Base-by-base conservation (phyloP, 805 yeast species). In the Hanseniaspora nectarophila region DNA sequence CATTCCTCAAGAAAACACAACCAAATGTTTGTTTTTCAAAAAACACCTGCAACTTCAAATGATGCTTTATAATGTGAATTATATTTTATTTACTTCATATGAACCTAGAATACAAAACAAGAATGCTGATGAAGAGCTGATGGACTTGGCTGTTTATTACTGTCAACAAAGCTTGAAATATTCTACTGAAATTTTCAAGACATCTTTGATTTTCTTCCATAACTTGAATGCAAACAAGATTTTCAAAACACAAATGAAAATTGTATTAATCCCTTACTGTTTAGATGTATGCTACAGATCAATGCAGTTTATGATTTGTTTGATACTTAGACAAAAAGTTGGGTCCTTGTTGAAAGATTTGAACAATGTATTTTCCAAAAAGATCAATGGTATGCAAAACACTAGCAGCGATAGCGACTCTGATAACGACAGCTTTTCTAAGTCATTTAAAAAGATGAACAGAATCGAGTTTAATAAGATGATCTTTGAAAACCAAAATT, bases 271-370 rank as follows among this genome's bases (percentile, higher is more conserved):
- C 23, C 81, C 81, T 12, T 70, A 68, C 56, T 66, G 77, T 59
- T 60, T 77, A 59, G 71, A 76, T 47, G 66, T 74, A 35, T 78
- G 79, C 54, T 80, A 77, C 56, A 67, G 82, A 56, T 73, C 81
- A 5, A 70, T 75, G 59, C 80, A 77, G 56, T 77, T 77, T 57
- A 67, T 77, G 63, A 76, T 77, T n/a, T 76, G 80, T 40, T 60
- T 77, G 57, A 71, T 77, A 24, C 58, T 77, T 48, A 68, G 81
- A 60, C 67, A 72, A 2, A 66, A 70, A 57, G 70, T 73, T 61
- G 74, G 73, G 2, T 73, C 74, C 18, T 18, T 49, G 23, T 61
- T 67, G 37, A 68, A 64, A 23, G 66, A 65, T 40, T 58, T 65
- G 57, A 62, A 61, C 23, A 67, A 65, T 34, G 46, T 45, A 20